These are phyloP conservation scores for Sonneratia alba DNA, from an alignment of 345 rosid genomes.

Conservation along the genomic window DNA sequence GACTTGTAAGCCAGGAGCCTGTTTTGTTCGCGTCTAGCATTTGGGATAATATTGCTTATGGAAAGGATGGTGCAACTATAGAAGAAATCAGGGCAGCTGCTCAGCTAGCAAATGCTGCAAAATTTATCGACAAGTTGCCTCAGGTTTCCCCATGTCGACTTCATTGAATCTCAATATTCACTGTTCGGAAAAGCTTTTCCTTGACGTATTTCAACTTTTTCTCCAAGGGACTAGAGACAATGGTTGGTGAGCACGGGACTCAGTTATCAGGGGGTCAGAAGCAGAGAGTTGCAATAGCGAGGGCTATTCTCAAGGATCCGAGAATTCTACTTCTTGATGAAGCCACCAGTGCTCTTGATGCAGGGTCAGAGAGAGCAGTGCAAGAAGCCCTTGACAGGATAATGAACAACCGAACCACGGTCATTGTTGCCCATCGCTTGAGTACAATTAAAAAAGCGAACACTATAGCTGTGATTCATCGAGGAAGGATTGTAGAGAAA, in stretches of 20 bases:
- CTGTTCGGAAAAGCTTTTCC: background rate
- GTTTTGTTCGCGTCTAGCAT: constrained; percentile 34
- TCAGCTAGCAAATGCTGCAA: constrained; percentile 38
- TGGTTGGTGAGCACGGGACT: constrained; percentile 49
- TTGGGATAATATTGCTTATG: constrained; percentile 33
- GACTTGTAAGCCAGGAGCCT: constrained; percentile 47
- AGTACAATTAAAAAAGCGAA: constrained; percentile 30
- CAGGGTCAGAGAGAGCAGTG: constrained; percentile 35
- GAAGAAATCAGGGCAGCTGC: constrained; percentile 31
- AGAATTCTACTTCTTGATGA: constrained; percentile 38
- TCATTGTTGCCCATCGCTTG: constrained; percentile 33
- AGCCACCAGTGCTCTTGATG: constrained; percentile 44
- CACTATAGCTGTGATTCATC: constrained; percentile 28
- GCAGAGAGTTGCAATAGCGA: constrained; percentile 40
- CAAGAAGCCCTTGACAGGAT: constrained; percentile 38
- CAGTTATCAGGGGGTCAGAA: constrained; percentile 50
- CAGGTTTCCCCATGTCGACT: constrained; percentile 15
- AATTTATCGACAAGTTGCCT: constrained; percentile 37
- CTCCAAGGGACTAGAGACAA: constrained; percentile 36
- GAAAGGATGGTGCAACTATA: constrained; percentile 25
- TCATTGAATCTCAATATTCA: background rate
- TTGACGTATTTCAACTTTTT: background rate
- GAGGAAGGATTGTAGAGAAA: constrained; percentile 33
- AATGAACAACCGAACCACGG: constrained; percentile 32
- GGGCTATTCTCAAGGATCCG: constrained; percentile 38